These are phyloP conservation scores for Epichloe typhina DNA, from an alignment of 2,329 filamentous ascomycete species.

Conservation along the genomic window DNA sequence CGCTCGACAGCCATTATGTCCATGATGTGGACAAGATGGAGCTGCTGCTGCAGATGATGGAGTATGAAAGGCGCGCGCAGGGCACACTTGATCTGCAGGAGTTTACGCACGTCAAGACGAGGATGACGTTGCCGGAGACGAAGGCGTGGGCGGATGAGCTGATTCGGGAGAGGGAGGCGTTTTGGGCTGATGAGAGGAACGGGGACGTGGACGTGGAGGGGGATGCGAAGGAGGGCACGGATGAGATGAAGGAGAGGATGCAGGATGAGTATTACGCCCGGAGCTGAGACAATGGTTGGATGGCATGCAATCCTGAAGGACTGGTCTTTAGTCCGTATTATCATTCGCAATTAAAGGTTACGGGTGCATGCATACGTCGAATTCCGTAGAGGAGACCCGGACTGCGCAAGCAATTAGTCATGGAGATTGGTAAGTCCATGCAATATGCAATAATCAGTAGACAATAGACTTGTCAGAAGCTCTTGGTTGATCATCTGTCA, in stretches of 20 bases:
- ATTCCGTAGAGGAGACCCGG: not conserved
- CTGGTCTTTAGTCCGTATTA: no score
- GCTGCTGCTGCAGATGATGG: conserved; percentile 84
- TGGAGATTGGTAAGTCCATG: not conserved
- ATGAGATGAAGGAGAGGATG: conserved; percentile 22
- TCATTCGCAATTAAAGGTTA: no score
- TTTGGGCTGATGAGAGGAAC: conserved; percentile 48
- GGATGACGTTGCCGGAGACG: conserved; percentile 64
- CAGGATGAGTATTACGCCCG: conserved; percentile 38
- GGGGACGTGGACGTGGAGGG: conserved; percentile 32
- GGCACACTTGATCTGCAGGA: conserved; percentile 66
- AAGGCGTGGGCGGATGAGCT: conserved; percentile 67
- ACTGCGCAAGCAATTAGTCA: conserved; percentile 3
- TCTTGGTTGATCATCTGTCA: no score
- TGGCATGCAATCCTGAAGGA: no score
- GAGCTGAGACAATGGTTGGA: conserved; percentile 5
- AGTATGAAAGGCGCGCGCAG: conserved; percentile 70
- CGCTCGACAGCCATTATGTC: conserved; percentile 75
- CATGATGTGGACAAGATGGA: conserved; percentile 98
- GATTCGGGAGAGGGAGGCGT: conserved; percentile 58
- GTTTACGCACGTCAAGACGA: conserved; percentile 66
- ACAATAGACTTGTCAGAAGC: no score
- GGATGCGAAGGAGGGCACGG: conserved; percentile 19
- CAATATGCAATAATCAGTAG: no score
- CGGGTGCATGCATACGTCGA: no score